Evolutionary conservation across 108 stramenopile species (phyloP).

Genomic region (Cyclotella baltica): DNA sequence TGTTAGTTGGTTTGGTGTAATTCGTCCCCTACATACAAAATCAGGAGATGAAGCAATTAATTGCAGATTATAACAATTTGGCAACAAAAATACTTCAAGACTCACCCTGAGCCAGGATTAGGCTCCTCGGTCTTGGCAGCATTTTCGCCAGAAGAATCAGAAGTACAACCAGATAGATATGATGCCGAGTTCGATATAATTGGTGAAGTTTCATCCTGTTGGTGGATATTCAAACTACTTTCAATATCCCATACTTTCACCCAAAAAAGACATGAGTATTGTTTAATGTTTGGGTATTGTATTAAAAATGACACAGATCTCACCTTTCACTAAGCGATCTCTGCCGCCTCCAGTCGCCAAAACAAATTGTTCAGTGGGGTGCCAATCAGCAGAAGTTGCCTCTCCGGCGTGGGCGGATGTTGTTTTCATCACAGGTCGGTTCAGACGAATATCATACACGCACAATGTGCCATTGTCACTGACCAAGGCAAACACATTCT

Average conservation of each 20-base stretch:
- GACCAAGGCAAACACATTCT: conserved; percentile 85
- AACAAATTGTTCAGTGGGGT: conserved; percentile 68
- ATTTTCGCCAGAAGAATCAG: conserved; percentile 51
- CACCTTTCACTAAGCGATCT: conserved; percentile 79
- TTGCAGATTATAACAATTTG: background rate
- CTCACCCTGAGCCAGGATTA: conserved; percentile 14
- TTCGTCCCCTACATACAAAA: conserved; percentile 7
- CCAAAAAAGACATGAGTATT: conserved; percentile 22
- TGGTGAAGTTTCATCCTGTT: conserved; percentile 40
- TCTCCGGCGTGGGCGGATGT: conserved; percentile 84
- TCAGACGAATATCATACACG: conserved; percentile 74
- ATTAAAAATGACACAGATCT: background rate
- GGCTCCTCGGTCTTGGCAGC: conserved; percentile 2
- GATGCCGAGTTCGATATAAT: conserved; percentile 54
- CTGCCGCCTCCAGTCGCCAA: conserved; percentile 85
- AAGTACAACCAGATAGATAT: conserved; percentile 57
- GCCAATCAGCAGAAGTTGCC: conserved; percentile 85
- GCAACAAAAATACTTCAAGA: background rate
- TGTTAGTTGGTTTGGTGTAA: conserved; percentile 11
- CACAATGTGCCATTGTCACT: conserved; percentile 74
- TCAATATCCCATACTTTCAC: conserved; percentile 59
- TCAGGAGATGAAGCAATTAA: background rate
- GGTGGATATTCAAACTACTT: conserved; percentile 41
- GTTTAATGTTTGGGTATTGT: background rate
- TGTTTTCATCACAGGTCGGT: conserved; percentile 63